Evolutionary conservation across 371 early-diverging fungal species (phyloP).

Genomic region (Synchytrium microbalum): DNA sequence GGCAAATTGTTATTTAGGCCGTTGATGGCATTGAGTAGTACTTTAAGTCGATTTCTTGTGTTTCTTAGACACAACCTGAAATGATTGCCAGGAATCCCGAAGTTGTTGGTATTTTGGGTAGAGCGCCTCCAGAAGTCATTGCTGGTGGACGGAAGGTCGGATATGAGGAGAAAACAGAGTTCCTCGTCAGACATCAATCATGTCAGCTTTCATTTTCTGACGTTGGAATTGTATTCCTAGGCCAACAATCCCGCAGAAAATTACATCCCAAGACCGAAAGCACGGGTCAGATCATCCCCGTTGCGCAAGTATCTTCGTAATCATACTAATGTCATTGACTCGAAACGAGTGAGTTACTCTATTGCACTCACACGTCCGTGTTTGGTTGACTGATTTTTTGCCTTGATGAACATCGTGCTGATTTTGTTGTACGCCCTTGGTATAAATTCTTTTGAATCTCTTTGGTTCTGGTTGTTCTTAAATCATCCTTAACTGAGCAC

Average conservation of each 20-base stretch:
- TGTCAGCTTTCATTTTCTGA: too few relatives aligned
- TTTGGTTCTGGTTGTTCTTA: too few relatives aligned
- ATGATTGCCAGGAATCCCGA: conserved; percentile 81
- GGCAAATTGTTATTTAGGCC: conserved; percentile 26
- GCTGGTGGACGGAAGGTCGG: conserved; percentile 39
- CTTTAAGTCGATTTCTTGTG: background rate
- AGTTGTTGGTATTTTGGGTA: conserved; percentile 56
- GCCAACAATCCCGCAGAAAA: conserved; percentile 45
- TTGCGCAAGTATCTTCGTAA: conserved; percentile 65
- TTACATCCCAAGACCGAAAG: conserved; percentile 53
- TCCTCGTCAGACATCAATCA: too few relatives aligned
- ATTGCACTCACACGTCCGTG: background rate
- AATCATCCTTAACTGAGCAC: too few relatives aligned
- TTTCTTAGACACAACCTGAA: conserved; percentile 58
- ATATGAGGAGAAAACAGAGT: conserved; percentile 35
- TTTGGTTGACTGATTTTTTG: too few relatives aligned
- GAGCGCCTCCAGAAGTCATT: conserved; percentile 44
- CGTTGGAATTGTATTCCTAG: too few relatives aligned
- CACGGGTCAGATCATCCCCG: conserved; percentile 71
- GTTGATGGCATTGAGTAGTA: conserved; percentile 1
- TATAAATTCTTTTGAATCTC: too few relatives aligned
- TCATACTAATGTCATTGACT: conserved; percentile 71
- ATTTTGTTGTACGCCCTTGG: too few relatives aligned
- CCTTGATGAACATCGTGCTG: too few relatives aligned
- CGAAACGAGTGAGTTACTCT: conserved; percentile 18